Evolutionary conservation across 176 grass and related monocot genomes (phyloP), one percentile per base, ranked within the genome.

Genomic region (Triticum timopheevii): DNA sequence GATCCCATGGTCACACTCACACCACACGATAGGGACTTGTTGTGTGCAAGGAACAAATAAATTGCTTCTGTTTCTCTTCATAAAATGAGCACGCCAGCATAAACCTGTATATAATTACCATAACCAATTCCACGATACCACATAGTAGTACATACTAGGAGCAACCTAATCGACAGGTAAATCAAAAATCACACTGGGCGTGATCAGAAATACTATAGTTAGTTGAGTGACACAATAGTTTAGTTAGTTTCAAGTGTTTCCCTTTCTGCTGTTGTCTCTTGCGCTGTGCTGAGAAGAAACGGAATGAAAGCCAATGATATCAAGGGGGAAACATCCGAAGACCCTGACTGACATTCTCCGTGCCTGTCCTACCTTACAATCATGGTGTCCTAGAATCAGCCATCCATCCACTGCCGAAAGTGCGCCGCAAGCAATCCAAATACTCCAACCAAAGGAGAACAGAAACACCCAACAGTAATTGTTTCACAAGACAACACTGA

Each of bases 381-480:
- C 81, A 91, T 87, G 61, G 24, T 84, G 85, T 84, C 89, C 25
- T 17, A 61, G 50, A 84, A 80, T 80, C 20, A 39, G 15, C 64
- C 49, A 17, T 17, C 73, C n/a, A 84, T 74, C 35, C 42, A 80
- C 67, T 79, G 80, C 68, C 76, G 67, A 84, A 68, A 87, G 76
- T 63, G 49, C 54, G 19, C 19, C 54, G 54, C 17, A 7, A 58
- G 54, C 54, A 58, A 58, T 58, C 19, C 19, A 65, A 45, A 13
- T 4, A 13, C 44, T 45, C 11, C 44, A 45, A 13, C 44, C 44
- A 45, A 45, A 45, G 44, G 11, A 1, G 13, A 12, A 45, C 42
- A 45, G 40, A 11, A 45, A 58, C 45, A 22, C 80, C 22, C n/a
- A 17, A 11, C 40, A 67, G 25, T 38, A 78, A 82, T 70, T 13